Conservation (phyloP, 2,329 filamentous ascomycete species). For the Chrysoporthe austroafricana region DNA sequence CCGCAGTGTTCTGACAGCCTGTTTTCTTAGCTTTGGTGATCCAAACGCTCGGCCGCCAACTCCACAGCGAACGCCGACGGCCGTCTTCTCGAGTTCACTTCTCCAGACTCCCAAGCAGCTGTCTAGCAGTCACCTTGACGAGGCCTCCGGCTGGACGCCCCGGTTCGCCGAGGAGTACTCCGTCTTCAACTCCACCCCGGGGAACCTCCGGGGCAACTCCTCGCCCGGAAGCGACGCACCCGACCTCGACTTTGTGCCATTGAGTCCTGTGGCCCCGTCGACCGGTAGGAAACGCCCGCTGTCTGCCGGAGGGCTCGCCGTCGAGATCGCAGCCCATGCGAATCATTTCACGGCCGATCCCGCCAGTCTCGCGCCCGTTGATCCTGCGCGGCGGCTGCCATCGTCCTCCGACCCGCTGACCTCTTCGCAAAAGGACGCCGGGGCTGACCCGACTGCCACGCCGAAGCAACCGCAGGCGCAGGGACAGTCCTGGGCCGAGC, state of each 20-base stretch:
- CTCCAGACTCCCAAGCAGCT: slow-evolving; percentile 60
- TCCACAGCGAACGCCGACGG: slow-evolving; percentile 60
- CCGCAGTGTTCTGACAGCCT: slow-evolving; percentile 41
- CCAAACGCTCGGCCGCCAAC: slow-evolving; percentile 64
- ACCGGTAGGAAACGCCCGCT: slow-evolving; percentile 53
- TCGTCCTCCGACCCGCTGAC: slow-evolving; percentile 58
- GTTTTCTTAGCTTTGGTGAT: slow-evolving; percentile 61
- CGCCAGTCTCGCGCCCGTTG: slow-evolving; percentile 61
- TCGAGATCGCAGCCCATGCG: slow-evolving; percentile 63
- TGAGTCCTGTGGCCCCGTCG: slow-evolving; percentile 41
- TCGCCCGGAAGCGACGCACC: slow-evolving; percentile 44
- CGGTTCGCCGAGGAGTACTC: slow-evolving; percentile 68
- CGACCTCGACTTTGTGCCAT: slow-evolving; percentile 45
- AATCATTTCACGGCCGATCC: slow-evolving; percentile 62
- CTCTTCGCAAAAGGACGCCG: slow-evolving; percentile 34
- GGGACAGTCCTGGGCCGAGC: slow-evolving; percentile 33
- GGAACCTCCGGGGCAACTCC: slow-evolving; percentile 54
- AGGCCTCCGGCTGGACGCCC: slow-evolving; percentile 60
- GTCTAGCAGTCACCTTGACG: slow-evolving; percentile 46
- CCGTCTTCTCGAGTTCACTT: slow-evolving; percentile 56
- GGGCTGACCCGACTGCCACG: background rate
- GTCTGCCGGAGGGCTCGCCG: slow-evolving; percentile 53
- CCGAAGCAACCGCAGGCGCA: slow-evolving; percentile 30
- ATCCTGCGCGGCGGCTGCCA: slow-evolving; percentile 59
- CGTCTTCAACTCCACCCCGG: slow-evolving; percentile 67